These are phyloP conservation scores for Nothophaeocryptopus gaeumannii DNA, from an alignment of 2,329 filamentous ascomycete species.

Conservation along the genomic window DNA sequence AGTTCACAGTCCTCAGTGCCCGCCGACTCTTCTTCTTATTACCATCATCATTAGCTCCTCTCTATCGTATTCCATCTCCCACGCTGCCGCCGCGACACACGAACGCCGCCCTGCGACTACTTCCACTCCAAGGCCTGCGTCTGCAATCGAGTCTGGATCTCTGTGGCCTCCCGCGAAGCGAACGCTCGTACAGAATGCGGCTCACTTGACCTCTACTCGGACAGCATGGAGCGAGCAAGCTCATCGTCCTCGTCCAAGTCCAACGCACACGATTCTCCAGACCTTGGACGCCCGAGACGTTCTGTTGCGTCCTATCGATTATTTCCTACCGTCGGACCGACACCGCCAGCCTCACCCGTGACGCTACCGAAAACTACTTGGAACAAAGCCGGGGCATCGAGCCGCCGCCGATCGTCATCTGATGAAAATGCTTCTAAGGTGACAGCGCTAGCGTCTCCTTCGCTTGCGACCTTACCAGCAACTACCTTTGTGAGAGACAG, in stretches of 20 bases:
- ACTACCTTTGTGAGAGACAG: slow-evolving; percentile 4
- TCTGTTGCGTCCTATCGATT: slow-evolving; percentile 25
- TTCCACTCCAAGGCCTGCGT: not conserved
- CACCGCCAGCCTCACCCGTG: slow-evolving; percentile 26
- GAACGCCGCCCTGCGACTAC: too few species aligned
- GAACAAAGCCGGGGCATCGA: slow-evolving; percentile 16
- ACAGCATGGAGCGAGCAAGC: slow-evolving; percentile 16
- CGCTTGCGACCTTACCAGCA: slow-evolving; percentile 2
- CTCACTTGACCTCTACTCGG: not conserved
- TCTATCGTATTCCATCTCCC: too few species aligned
- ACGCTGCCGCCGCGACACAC: too few species aligned
- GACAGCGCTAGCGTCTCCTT: not conserved
- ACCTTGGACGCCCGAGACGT: slow-evolving; percentile 14
- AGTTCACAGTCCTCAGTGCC: too few species aligned
- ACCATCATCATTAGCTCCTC: too few species aligned
- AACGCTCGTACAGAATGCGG: too few species aligned
- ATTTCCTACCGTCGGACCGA: slow-evolving; percentile 30
- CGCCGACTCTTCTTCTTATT: too few species aligned
- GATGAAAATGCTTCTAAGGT: slow-evolving; percentile 17
- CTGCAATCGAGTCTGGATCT: slow-evolving; percentile 1
- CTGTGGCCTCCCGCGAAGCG: not conserved
- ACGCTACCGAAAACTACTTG: slow-evolving; percentile 18
- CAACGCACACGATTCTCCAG: slow-evolving; percentile 12
- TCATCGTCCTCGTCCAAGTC: slow-evolving; percentile 17
- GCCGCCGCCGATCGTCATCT: slow-evolving; percentile 26